These are phyloP conservation scores for Obelidium mucronatum DNA, from an alignment of 192 early-diverging fungal genomes.

Conservation along the genomic window DNA sequence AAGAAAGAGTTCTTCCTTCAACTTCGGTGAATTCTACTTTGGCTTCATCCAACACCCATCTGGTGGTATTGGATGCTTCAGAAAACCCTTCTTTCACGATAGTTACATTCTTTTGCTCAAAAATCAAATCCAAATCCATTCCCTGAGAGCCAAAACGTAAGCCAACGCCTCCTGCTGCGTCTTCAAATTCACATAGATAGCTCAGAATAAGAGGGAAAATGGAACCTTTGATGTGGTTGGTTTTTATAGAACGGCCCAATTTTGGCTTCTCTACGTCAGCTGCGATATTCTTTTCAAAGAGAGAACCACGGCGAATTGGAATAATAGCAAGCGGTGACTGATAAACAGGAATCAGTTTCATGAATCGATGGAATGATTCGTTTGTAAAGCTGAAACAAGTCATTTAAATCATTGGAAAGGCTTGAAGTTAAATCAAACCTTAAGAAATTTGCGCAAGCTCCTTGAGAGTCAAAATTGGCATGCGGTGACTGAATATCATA, in stretches of 20 bases:
- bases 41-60: slow-evolving; percentile 29
- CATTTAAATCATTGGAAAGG: neutral
- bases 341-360: slow-evolving; percentile 49
- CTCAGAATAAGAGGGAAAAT: slow-evolving; percentile 56
- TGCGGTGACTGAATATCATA: slow-evolving; percentile 35
- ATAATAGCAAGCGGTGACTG: slow-evolving; percentile 61
- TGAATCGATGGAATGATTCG: slow-evolving; percentile 41
- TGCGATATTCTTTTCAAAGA: slow-evolving; percentile 38
- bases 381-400: slow-evolving; percentile 37
- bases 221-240: slow-evolving; percentile 40
- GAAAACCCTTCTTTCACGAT: slow-evolving; percentile 3
- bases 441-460: slow-evolving; percentile 14
- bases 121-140: slow-evolving; percentile 51
- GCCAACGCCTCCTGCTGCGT: slow-evolving; percentile 53
- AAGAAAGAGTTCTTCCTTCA: slow-evolving; percentile 51
- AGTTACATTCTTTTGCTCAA: slow-evolving; percentile 45
- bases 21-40: slow-evolving; percentile 52
- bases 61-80: neutral
- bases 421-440: neutral
- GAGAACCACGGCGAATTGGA: slow-evolving; percentile 50
- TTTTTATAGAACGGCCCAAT: slow-evolving; percentile 49
- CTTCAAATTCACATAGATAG: slow-evolving; percentile 48
- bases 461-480: neutral
- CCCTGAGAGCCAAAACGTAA: slow-evolving; percentile 49
- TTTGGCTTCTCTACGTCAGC: slow-evolving; percentile 53